Base-by-base conservation (phyloP, 164 flowering plant genomes). In the Kingdonia uniflora region DNA sequence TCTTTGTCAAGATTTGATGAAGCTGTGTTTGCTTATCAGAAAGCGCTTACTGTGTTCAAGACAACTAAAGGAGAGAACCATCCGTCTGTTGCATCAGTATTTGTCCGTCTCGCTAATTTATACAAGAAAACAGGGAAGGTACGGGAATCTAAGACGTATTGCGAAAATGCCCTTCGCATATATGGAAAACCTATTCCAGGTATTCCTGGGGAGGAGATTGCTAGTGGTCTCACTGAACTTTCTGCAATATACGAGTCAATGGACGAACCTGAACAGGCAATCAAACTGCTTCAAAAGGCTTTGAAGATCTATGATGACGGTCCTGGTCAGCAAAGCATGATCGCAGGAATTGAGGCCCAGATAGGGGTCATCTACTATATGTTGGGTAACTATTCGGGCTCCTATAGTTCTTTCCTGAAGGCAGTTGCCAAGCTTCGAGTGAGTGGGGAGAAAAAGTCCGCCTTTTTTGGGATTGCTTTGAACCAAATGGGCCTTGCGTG, bases 401-500 rank as follows among this genome's bases (percentile, higher is more conserved):
- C 98, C 11, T 87, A 87, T 61, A 37, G 50, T 24, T 76, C 76
- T 17, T 82, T 91, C 50, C 78, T 76, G 45, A 80, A 59, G 52
- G 88, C 94, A 11, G 62, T 77, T 33, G 58, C 69, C 25, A 87
- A 85, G 70, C 87, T 91, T 47, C 81, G 98, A 42, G 78, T 79
- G 3, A 72, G 80, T 64, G 92, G 98, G 39, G 96, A 87, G 73
- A 91, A 76, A 75, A 85, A 85, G 59, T 80, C 89, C 24, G 86
- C 86, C 6, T 91, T 85, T 66, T 85, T 87, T 55, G 98, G 96
- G 23, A 74, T 91, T 59, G 98, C 84, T 52, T 73, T 91, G 29
- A 91, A 91, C 60, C 98, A 91, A 68, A 83, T 91, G 98, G 98
- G 96, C 23, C 81, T 91, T 22, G 75, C 88, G 43, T 91, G 96